A percentile compares a stretch with the other conserved stretches of the same genome.
phyloP scores from a whole-genome alignment of 1,284 basidiomycete genomes.

The Ganoderma sinense region DNA sequence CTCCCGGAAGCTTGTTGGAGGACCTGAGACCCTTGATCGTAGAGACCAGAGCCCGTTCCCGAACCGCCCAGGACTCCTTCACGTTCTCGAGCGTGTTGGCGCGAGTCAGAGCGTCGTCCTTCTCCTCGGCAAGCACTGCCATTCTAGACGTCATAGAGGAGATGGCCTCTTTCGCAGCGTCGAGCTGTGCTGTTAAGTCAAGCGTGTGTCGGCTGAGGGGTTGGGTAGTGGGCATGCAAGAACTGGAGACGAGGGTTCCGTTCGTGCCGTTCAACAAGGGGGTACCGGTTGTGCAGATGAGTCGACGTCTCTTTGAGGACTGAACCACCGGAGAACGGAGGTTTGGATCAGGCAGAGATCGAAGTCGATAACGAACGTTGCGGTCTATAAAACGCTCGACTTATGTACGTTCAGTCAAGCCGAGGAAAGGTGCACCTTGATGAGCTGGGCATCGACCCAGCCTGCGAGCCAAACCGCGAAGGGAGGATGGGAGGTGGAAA shows the following conservation, averaged over 20 bases:
- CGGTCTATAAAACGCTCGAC: not conserved
- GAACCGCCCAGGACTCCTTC: constrained; percentile 5
- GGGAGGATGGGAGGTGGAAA: not conserved
- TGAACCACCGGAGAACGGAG: not conserved
- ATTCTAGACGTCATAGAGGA: not conserved
- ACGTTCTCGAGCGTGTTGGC: constrained; percentile 3
- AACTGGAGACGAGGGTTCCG: not conserved
- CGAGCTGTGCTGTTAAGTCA: not conserved
- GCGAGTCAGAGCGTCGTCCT: constrained; percentile 2
- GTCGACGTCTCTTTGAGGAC: not conserved
- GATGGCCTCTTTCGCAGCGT: not conserved
- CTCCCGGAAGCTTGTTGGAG: not conserved
- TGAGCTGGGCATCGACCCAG: not conserved
- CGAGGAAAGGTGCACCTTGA: not conserved
- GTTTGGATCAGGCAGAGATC: not conserved
- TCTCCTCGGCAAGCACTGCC: not conserved
- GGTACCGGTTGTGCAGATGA: not conserved
- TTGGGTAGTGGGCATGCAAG: not conserved
- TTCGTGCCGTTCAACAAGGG: not conserved
- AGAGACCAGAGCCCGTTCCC: not conserved
- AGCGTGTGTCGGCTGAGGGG: not conserved
- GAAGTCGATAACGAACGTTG: not conserved
- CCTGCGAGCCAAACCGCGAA: not conserved
- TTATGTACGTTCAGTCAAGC: not conserved
- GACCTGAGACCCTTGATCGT: not conserved